Evolutionary conservation across 305 asterid genomes (phyloP).

Genomic region (Fraxinus sp.): DNA sequence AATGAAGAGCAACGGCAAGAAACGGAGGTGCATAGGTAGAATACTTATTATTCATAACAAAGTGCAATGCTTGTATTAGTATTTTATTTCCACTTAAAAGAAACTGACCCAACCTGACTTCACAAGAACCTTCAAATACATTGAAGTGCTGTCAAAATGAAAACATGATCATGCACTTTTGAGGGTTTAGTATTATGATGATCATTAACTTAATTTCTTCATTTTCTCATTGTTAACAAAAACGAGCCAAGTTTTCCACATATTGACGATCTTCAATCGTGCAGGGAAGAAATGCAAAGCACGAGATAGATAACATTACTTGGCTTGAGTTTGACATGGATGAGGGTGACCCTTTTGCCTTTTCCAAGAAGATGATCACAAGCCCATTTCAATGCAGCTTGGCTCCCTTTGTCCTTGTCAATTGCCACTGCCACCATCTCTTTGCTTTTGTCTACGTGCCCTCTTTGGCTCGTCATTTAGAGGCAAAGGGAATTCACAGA

Average conservation of each 20-base stretch:
- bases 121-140: neutral
- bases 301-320: constrained; percentile 9
- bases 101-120: neutral
- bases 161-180: neutral
- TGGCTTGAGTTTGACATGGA: constrained; percentile 61
- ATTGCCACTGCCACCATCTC: constrained; percentile 70
- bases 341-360: constrained; percentile 67
- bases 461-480: constrained; percentile 18
- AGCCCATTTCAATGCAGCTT: constrained; percentile 95
- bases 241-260: neutral
- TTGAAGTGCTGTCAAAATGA: neutral
- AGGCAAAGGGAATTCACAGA: neutral
- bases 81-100: neutral
- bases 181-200: neutral
- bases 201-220: neutral
- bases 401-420: constrained; percentile 91
- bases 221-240: neutral
- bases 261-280: neutral
- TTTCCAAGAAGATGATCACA: constrained; percentile 65
- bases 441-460: constrained; percentile 41
- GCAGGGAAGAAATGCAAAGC: neutral
- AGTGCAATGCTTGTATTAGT: neutral
- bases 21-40: neutral
- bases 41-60: neutral
- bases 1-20: neutral